Evolutionary conservation across 1,284 basidiomycete species (phyloP).

Genomic region (Ganoderma meredithae): DNA sequence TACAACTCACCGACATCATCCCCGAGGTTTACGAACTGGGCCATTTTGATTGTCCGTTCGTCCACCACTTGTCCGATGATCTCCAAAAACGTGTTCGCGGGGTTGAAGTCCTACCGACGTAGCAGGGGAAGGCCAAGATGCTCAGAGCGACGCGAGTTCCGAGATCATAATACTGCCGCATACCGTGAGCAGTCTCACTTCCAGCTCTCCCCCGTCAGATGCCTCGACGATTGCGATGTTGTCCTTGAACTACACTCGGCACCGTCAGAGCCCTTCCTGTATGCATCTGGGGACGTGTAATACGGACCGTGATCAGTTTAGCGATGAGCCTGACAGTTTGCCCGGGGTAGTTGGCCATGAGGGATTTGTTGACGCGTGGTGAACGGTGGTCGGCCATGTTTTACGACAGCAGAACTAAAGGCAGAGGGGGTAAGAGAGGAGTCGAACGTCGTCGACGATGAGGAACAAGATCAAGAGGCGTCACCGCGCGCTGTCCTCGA

Average conservation of each 20-base stretch:
- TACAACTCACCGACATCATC: conserved; percentile 67
- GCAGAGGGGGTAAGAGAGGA: neutral
- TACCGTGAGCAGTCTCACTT: conserved; percentile 45
- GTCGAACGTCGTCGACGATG: neutral
- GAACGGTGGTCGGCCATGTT: conserved; percentile 53
- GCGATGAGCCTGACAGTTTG: conserved; percentile 77
- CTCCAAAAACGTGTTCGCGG: conserved; percentile 72
- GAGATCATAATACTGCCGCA: neutral
- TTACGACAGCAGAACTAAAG: neutral
- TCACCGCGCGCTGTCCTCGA: neutral
- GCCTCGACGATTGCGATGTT: conserved; percentile 70
- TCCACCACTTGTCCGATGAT: conserved; percentile 76
- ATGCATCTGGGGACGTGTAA: neutral
- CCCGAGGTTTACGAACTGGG: conserved; percentile 70
- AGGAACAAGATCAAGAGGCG: neutral
- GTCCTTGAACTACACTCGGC: conserved; percentile 54
- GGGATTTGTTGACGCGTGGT: conserved; percentile 72
- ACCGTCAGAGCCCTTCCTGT: neutral
- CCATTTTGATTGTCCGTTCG: conserved; percentile 67
- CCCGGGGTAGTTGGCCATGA: conserved; percentile 59
- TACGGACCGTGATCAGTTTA: conserved; percentile 69
- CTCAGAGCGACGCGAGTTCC: neutral
- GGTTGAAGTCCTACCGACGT: conserved; percentile 52
- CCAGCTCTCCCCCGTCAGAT: conserved; percentile 77
- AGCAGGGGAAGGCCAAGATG: neutral